Conservation (phyloP, 148 eudicot species). For the Persicaria tinctoria region DNA sequence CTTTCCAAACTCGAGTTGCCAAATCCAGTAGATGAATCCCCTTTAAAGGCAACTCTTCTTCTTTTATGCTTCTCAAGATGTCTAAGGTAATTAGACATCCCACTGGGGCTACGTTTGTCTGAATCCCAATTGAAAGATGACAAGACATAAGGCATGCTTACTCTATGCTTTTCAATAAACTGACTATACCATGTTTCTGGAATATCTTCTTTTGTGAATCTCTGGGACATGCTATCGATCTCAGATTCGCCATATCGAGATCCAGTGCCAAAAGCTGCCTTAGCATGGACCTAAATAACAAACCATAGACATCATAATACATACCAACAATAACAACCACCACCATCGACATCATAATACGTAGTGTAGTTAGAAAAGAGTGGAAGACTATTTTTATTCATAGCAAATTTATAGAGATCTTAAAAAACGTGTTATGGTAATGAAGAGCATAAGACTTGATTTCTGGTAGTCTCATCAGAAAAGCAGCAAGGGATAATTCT, state of each 20-base stretch:
- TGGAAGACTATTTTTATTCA: neutral
- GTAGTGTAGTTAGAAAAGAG: neutral
- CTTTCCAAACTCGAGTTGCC: conserved; percentile 34
- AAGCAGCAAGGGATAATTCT: neutral
- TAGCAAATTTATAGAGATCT: neutral
- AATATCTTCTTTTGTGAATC: conserved; percentile 56
- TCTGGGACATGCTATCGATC: conserved; percentile 45
- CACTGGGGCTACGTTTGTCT: conserved; percentile 72
- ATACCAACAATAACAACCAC: neutral
- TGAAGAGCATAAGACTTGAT: neutral
- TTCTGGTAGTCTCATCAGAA: neutral
- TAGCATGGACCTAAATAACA: conserved; percentile 31
- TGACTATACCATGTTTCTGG: conserved; percentile 86
- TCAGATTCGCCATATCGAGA: conserved; percentile 47
- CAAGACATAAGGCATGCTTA: conserved; percentile 54
- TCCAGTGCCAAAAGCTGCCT: conserved; percentile 35
- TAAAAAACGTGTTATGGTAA: neutral
- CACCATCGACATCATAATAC: neutral
- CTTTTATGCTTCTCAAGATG: conserved; percentile 71
- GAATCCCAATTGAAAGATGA: conserved; percentile 52
- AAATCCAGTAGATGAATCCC: conserved; percentile 35
- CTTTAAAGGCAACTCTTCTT: conserved; percentile 67
- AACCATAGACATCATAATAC: neutral
- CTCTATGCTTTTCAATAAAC: conserved; percentile 66
- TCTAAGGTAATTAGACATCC: conserved; percentile 72